Percentiles rank a stretch among this genome's conserved stretches.
Evolutionary conservation across 225 moss, liverwort and hornwort genomes (phyloP).

Genomic region (Marchantia paleacea): DNA sequence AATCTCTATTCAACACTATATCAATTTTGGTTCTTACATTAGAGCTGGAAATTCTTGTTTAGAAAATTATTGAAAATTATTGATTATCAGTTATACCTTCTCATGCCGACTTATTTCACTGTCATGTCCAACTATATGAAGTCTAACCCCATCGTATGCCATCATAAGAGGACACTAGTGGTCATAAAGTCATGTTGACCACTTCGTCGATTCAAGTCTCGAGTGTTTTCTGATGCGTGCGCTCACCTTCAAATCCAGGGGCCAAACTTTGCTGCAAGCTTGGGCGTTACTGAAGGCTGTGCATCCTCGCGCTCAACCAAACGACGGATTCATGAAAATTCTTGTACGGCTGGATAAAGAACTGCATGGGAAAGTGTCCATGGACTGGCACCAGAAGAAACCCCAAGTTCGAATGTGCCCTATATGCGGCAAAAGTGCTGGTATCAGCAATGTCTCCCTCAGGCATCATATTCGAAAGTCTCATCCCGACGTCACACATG

Average conservation of each 20-base stretch:
- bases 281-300: constrained; percentile 73
- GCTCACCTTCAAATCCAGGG: constrained; percentile 38
- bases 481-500: constrained; percentile 55
- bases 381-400: constrained; percentile 66
- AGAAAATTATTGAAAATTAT: not conserved
- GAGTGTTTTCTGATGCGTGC: not conserved
- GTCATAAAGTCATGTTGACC: not conserved
- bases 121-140: not conserved
- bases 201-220: not conserved
- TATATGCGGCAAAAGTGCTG: constrained; percentile 67
- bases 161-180: not conserved
- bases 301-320: constrained; percentile 82
- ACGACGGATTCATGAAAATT: constrained; percentile 96
- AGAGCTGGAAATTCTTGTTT: not conserved
- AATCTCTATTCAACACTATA: not conserved
- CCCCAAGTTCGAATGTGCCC: constrained; percentile 76
- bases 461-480: constrained; percentile 66
- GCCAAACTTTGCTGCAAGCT: constrained; percentile 71
- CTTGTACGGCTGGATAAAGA: constrained; percentile 63
- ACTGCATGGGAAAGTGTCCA: constrained; percentile 75
- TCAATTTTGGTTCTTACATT: not conserved
- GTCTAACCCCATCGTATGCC: not conserved
- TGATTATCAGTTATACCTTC: not conserved
- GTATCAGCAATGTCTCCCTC: constrained; percentile 69
- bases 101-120: not conserved